These are phyloP conservation scores for Graphilbum fragrans DNA, from an alignment of 2,329 filamentous ascomycete genomes.

Conservation along the genomic window DNA sequence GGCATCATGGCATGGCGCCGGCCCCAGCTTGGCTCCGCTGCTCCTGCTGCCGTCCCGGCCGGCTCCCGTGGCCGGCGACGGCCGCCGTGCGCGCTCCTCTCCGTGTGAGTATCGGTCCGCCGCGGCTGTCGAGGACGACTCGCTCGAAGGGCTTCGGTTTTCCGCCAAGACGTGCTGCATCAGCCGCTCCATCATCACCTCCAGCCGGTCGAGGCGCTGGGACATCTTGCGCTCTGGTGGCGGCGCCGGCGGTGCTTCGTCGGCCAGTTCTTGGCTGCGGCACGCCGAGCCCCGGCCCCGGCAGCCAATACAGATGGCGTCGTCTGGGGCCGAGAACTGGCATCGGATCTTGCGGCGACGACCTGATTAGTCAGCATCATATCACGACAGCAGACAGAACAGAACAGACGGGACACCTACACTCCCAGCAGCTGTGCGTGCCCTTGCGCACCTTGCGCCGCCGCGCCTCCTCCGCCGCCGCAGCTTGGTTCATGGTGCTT, in stretches of 20 bases:
- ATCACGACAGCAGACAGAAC: slow-evolving; percentile 3
- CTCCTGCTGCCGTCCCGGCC: too few relatives aligned
- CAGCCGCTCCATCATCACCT: slow-evolving; percentile 32
- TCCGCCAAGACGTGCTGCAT: slow-evolving; percentile 24
- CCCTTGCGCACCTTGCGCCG: slow-evolving; percentile 36
- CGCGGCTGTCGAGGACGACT: not conserved
- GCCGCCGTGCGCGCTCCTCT: too few relatives aligned
- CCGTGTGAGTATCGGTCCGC: not conserved
- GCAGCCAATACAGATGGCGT: slow-evolving; percentile 30
- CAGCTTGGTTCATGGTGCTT: not conserved
- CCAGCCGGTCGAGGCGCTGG: slow-evolving; percentile 31
- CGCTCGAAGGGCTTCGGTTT: not conserved
- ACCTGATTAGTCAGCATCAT: slow-evolving; percentile 13
- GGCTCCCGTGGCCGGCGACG: too few relatives aligned
- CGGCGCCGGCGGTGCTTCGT: slow-evolving; percentile 17
- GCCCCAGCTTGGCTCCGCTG: too few relatives aligned
- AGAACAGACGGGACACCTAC: slow-evolving; percentile 19
- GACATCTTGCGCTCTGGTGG: slow-evolving; percentile 25
- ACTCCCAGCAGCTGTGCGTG: slow-evolving; percentile 44
- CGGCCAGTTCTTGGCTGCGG: slow-evolving; percentile 31
- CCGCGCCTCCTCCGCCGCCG: slow-evolving; percentile 15
- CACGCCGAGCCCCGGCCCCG: slow-evolving; percentile 26
- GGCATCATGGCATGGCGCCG: too few relatives aligned
- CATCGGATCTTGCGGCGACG: slow-evolving; percentile 36
- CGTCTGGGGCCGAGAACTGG: slow-evolving; percentile 24